These are phyloP conservation scores for Dendryphion nanum DNA, from an alignment of 2,329 filamentous ascomycete genomes.

Conservation along the genomic window DNA sequence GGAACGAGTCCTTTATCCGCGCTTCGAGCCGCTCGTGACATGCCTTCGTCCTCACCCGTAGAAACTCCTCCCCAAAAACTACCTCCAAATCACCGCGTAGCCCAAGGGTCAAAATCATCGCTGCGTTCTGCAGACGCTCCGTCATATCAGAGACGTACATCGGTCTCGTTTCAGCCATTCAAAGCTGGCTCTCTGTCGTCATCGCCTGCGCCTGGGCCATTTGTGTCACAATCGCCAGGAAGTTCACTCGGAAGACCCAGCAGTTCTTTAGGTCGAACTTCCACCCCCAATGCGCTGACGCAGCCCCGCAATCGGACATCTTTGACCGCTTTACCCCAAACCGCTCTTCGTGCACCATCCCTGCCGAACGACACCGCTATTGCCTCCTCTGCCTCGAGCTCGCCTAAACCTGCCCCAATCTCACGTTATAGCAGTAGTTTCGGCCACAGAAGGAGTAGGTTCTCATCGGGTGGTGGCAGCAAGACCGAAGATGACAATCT, in stretches of 20 bases:
- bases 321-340: constrained; percentile 71
- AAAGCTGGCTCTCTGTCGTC: constrained; percentile 94
- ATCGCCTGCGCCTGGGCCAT: constrained; percentile 64
- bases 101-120: constrained; percentile 50
- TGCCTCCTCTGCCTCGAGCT: constrained; percentile 68
- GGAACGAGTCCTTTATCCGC: constrained; percentile 85
- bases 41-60: constrained; percentile 50
- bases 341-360: constrained; percentile 67
- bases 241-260: constrained; percentile 43
- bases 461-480: constrained; percentile 72
- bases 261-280: constrained; percentile 18
- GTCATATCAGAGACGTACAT: constrained; percentile 65
- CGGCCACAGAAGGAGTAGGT: constrained; percentile 74
- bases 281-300: constrained; percentile 23
- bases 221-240: constrained; percentile 55
- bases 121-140: constrained; percentile 52
- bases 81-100: constrained; percentile 45
- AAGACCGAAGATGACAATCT: constrained; percentile 70
- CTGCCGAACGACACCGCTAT: constrained; percentile 60
- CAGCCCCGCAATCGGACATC: constrained; percentile 70
- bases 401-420: constrained; percentile 75
- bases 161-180: constrained; percentile 91
- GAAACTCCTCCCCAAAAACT: constrained; percentile 52
- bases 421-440: constrained; percentile 93
- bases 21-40: constrained; percentile 66